phyloP scores from a whole-genome alignment of 345 rosid species.

The Cardiospermum halicacabum region DNA sequence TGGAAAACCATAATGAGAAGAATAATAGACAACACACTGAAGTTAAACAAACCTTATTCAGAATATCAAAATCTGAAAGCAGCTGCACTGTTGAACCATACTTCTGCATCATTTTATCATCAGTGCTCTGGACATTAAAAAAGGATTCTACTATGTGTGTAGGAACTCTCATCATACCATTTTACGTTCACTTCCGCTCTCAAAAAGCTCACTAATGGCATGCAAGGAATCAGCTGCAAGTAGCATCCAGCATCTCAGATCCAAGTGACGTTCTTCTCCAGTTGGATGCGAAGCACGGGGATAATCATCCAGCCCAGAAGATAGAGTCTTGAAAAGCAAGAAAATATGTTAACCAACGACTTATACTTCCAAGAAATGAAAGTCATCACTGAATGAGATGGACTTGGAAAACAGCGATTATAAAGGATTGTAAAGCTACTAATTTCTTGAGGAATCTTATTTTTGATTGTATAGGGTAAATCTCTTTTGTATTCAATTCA shows the following conservation, averaged over 20 bases:
- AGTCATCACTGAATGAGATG: neutral
- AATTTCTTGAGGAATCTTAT: neutral
- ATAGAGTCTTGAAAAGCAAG: conserved; percentile 43
- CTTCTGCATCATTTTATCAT: conserved; percentile 42
- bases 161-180: conserved; percentile 36
- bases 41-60: conserved; percentile 61
- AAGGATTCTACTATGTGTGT: neutral
- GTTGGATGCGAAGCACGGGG: conserved; percentile 96
- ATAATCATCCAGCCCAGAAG: conserved; percentile 91
- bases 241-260: conserved; percentile 97
- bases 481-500: neutral
- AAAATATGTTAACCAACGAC: conserved; percentile 18
- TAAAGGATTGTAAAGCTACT: neutral
- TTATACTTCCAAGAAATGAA: neutral
- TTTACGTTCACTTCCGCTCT: conserved; percentile 25
- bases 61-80: conserved; percentile 70
- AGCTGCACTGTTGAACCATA: conserved; percentile 51
- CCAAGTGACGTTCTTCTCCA: conserved; percentile 83
- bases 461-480: neutral
- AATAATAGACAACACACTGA: conserved; percentile 5
- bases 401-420: neutral
- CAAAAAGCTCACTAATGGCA: conserved; percentile 51
- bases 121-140: conserved; percentile 9
- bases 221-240: conserved; percentile 87
- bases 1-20: conserved; percentile 7